Evolutionary conservation across 768 basidiomycete species (phyloP).

Genomic region (Lentinula aciculospora): DNA sequence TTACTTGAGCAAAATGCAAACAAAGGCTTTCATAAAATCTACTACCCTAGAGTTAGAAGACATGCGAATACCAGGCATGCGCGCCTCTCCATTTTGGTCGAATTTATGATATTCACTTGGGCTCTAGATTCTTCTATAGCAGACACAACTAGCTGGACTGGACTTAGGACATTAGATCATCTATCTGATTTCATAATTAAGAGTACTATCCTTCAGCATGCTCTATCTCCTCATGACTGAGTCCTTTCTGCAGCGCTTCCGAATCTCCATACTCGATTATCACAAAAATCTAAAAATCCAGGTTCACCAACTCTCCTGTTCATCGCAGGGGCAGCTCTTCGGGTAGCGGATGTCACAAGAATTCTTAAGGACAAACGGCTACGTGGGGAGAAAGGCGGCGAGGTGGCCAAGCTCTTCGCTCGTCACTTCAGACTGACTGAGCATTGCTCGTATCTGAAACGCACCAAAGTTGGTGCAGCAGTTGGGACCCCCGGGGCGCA

Average conservation of each 20-base stretch:
- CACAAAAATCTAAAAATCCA: slow-evolving; percentile 67
- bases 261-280: slow-evolving; percentile 59
- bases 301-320: slow-evolving; percentile 89
- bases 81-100: slow-evolving; percentile 16
- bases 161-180: slow-evolving; percentile 63
- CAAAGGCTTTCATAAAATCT: slow-evolving; percentile 61
- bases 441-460: slow-evolving; percentile 76
- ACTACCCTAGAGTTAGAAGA: slow-evolving; percentile 79
- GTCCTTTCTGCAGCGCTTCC: slow-evolving; percentile 48
- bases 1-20: slow-evolving; percentile 62
- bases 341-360: slow-evolving; percentile 85
- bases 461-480: slow-evolving; percentile 83
- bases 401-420: slow-evolving; percentile 93
- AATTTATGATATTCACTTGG: neutral
- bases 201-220: slow-evolving; percentile 35
- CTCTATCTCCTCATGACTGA: neutral
- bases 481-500: slow-evolving; percentile 89
- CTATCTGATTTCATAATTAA: slow-evolving; percentile 72
- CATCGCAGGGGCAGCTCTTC: slow-evolving; percentile 81
- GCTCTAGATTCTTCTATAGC: slow-evolving; percentile 59
- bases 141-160: slow-evolving; percentile 73
- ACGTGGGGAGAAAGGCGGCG: slow-evolving; percentile 78
- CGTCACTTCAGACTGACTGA: slow-evolving; percentile 90
- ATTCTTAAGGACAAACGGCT: slow-evolving; percentile 63
- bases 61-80: slow-evolving; percentile 72